phyloP scores from a whole-genome alignment of 768 basidiomycete genomes.

The Amanita fuliginea region DNA sequence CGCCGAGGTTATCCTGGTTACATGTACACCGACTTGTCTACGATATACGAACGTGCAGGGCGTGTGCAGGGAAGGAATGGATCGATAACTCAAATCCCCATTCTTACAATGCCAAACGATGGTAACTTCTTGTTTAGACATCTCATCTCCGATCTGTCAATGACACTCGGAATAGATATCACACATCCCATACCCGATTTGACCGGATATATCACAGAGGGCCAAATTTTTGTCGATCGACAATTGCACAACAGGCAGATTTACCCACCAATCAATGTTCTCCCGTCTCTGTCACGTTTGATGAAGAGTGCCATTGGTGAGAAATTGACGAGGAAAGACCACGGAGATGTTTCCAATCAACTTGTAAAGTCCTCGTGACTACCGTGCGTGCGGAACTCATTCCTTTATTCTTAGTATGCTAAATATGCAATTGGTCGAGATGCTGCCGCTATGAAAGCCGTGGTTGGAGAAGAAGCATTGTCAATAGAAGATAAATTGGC shows the following conservation, averaged over 20 bases:
- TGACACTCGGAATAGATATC: constrained; percentile 54
- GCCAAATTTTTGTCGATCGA: constrained; percentile 97
- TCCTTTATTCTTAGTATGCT: constrained; percentile 54
- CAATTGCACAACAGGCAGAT: constrained; percentile 95
- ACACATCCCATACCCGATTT: constrained; percentile 99
- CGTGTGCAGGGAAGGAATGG: constrained; percentile 97
- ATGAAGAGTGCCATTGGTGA: constrained; percentile 99
- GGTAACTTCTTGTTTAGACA: constrained; percentile 39
- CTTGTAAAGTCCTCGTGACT: constrained; percentile 44
- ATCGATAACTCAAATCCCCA: constrained; percentile 99
- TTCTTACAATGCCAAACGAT: constrained; percentile 99
- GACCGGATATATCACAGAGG: constrained; percentile 99
- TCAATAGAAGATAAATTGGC: constrained; percentile 94
- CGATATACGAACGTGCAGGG: constrained; percentile 98
- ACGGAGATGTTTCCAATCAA: constrained; percentile 99
- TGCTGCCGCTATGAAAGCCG: constrained; percentile 97
- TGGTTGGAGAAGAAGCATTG: constrained; percentile 96
- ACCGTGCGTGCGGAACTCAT: constrained; percentile 1
- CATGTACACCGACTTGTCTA: constrained; percentile 99
- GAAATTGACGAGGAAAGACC: constrained; percentile 94
- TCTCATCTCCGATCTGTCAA: constrained; percentile 9
- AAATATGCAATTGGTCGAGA: constrained; percentile 98
- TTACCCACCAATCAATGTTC: constrained; percentile 98
- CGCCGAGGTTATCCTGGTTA: constrained; percentile 98
- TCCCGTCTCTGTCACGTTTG: constrained; percentile 95